phyloP scores from a whole-genome alignment of 148 eudicot genomes.

The Rhododendron vialii region DNA sequence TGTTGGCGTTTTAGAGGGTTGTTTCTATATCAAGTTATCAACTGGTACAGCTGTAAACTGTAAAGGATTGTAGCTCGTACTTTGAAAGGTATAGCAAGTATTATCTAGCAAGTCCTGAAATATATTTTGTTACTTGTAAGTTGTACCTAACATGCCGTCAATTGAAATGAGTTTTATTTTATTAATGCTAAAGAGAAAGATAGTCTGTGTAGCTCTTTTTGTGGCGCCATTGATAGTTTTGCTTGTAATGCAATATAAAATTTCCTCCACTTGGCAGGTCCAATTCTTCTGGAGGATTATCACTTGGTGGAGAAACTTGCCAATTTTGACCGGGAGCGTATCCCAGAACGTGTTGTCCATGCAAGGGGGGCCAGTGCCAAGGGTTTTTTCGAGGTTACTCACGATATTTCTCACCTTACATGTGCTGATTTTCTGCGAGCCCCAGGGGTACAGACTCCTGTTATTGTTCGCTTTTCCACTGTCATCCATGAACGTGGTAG shows the following conservation, averaged over 20 bases:
- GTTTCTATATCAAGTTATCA: background rate
- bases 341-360: conserved; percentile 86
- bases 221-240: background rate
- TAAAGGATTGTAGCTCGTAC: background rate
- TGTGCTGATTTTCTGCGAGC: conserved; percentile 93
- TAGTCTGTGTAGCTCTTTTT: background rate
- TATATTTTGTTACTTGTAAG: background rate
- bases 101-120: background rate
- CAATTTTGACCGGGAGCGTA: conserved; percentile 71
- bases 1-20: background rate
- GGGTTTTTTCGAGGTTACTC: conserved; percentile 89
- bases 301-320: conserved; percentile 80
- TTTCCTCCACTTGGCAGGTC: conserved; percentile 38
- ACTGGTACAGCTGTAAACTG: background rate
- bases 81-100: background rate
- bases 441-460: conserved; percentile 95
- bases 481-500: conserved; percentile 98
- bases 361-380: conserved; percentile 82
- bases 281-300: conserved; percentile 76
- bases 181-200: background rate
- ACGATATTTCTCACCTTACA: conserved; percentile 82
- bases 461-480: conserved; percentile 93
- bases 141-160: background rate
- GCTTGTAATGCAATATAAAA: background rate
- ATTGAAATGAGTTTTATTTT: background rate